Evolutionary conservation across 352 stramenopile species (phyloP).

Genomic region (Globisporangium orthogonon): DNA sequence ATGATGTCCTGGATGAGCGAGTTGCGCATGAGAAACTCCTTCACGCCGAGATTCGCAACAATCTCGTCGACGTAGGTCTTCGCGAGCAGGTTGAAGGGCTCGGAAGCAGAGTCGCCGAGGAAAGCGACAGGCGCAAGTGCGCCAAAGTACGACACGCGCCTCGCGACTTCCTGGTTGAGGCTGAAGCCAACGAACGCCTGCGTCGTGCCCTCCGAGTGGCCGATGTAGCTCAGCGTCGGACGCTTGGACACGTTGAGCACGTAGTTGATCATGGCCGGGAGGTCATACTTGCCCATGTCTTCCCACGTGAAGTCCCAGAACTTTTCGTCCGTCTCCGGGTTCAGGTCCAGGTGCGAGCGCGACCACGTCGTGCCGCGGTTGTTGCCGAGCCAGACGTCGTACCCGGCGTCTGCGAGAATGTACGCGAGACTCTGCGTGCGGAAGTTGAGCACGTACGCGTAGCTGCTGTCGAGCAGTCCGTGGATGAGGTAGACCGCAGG

Average conservation of each 20-base stretch:
- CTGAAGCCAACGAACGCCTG: constrained; percentile 56
- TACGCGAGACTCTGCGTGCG: constrained; percentile 45
- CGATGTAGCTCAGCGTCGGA: constrained; percentile 40
- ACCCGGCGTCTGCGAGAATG: constrained; percentile 42
- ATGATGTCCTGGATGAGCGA: constrained; percentile 24
- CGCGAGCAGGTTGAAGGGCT: constrained; percentile 25
- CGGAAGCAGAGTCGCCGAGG: constrained; percentile 22
- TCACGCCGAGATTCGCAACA: constrained; percentile 30
- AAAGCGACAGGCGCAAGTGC: constrained; percentile 42
- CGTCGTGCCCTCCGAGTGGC: constrained; percentile 46
- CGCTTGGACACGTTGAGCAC: constrained; percentile 29
- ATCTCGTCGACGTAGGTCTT: constrained; percentile 36
- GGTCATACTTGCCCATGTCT: constrained; percentile 45
- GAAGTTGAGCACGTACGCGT: constrained; percentile 51
- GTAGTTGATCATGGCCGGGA: constrained; percentile 45
- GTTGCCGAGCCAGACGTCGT: constrained; percentile 56
- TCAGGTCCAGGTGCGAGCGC: constrained; percentile 17
- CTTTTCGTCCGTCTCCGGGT: constrained; percentile 10
- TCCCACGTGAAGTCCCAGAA: constrained; percentile 61
- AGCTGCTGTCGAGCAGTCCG: constrained; percentile 50
- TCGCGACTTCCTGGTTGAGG: constrained; percentile 39
- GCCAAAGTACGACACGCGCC: constrained; percentile 45
- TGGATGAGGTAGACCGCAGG: constrained; percentile 46
- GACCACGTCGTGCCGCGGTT: constrained; percentile 59
- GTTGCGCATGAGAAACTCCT: constrained; percentile 14